Evolutionary conservation across 202 grass and related monocot genomes (phyloP).

Genomic region (Schoenoplectus triqueter): DNA sequence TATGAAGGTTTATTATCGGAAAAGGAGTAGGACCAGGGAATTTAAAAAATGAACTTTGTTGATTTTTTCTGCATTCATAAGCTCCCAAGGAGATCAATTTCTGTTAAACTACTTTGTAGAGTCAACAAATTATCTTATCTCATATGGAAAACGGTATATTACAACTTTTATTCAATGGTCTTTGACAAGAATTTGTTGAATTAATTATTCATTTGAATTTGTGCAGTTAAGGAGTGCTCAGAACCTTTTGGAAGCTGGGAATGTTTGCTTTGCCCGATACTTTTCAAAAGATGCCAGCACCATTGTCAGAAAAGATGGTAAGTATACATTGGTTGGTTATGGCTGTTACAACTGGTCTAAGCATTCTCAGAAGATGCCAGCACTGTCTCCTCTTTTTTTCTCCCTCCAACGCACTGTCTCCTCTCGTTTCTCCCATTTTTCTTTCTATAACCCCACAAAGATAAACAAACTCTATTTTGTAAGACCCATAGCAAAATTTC

Average conservation of each 20-base stretch:
- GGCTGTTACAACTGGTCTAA: neutral
- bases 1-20: neutral
- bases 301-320: conserved; percentile 45
- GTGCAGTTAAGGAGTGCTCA: conserved; percentile 72
- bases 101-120: neutral
- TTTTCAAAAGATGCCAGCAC: conserved; percentile 57
- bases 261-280: conserved; percentile 44
- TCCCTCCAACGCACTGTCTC: neutral
- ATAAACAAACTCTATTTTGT: conserved; percentile 7
- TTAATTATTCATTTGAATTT: conserved; percentile 32
- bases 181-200: neutral
- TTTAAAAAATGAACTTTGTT: neutral
- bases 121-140: conserved; percentile 18
- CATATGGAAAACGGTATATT: neutral
- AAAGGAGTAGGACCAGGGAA: neutral
- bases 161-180: neutral
- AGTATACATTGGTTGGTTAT: conserved; percentile 31
- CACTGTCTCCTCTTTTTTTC: neutral
- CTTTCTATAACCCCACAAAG: neutral
- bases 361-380: neutral
- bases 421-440: neutral
- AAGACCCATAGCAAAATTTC: neutral
- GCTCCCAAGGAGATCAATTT: neutral
- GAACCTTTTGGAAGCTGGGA: conserved; percentile 48
- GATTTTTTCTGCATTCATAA: neutral